phyloP scores from a whole-genome alignment of 2,329 filamentous ascomycete genomes.

The Clarireedia hainanense region DNA sequence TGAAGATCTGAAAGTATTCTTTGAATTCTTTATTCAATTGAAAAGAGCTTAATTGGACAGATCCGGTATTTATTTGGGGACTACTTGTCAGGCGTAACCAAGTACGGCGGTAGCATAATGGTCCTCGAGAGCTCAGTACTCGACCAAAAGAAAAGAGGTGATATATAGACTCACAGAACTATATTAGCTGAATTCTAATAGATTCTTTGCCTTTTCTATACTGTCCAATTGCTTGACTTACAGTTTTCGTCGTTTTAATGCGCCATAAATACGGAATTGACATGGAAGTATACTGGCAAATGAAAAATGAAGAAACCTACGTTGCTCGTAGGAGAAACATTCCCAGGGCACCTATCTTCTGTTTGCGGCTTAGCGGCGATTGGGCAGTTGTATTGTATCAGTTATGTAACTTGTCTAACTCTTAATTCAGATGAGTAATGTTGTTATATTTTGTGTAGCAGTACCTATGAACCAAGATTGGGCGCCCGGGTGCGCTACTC shows the following conservation, averaged over 20 bases:
- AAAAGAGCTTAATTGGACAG: too few relatives aligned
- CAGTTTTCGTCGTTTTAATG: background rate
- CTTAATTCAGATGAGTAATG: too few relatives aligned
- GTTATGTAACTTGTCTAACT: too few relatives aligned
- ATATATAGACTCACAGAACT: background rate
- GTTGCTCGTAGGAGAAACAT: background rate
- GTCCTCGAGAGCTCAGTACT: background rate
- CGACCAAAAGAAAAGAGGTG: background rate
- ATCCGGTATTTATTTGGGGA: too few relatives aligned
- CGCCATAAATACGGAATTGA: background rate
- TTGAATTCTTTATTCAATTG: too few relatives aligned
- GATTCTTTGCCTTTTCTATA: background rate
- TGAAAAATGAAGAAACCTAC: background rate
- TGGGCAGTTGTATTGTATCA: background rate
- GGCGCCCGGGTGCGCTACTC: too few relatives aligned
- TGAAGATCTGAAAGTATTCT: too few relatives aligned
- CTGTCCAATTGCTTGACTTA: background rate
- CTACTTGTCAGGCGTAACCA: too few relatives aligned
- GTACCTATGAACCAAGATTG: too few relatives aligned
- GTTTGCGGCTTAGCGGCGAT: background rate
- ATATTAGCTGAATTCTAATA: background rate
- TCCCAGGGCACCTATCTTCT: background rate
- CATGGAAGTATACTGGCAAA: background rate
- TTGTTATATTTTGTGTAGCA: too few relatives aligned
- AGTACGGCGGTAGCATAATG: background rate